Evolutionary conservation across 768 basidiomycete species (phyloP), one percentile per base, ranked within the genome.

Genomic region (Strobilomyces confusus): DNA sequence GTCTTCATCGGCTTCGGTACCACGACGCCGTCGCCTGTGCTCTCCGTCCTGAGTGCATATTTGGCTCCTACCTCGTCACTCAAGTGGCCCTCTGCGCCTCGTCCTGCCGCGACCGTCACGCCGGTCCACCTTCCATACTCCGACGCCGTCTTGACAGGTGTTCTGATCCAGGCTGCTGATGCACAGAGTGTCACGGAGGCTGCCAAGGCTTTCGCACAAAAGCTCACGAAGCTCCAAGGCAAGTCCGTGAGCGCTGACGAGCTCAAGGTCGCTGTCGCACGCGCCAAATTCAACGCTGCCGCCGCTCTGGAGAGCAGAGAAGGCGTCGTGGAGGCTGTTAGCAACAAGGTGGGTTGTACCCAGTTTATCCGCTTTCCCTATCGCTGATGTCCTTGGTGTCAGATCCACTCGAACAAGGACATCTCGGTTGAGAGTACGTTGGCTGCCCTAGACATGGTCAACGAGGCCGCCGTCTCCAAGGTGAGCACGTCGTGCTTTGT

Each of bases 1-100:
- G 74, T 93, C 44, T 89, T 98, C 71, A 81, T 98, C 66, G 95
- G 94, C 8, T 92, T 86, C 64, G 95, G 95, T 29, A 73, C 80
- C n/a, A 70, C 87, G 9, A 77, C 82, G 14, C 73, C 80, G 5
- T 77, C 87, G 36, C 74, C 90, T 2, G 90, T 86, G 58, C 78
- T 92, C 56, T 84, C 90, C 44, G 83, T 89, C 40, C 85, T 98
- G 48, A 78, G 84, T 22, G 82, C 89, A 34, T 81, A 93, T 63
- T 75, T 98, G 59, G 89, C 92, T 42, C 85, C 94, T 14, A 73
- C 78, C 20, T 77, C 87, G 9, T 80, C 89, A 33, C 77, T 98
- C 66, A 98, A 98, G 72, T 98, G 95, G 95, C 73, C 87, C 11
- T 71, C 80, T 49, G 72, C 74, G 47, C 67, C 87, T 20, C 84